phyloP scores from a whole-genome alignment of 73 alveolate genomes.

The Paramecium tetraurelia region DNA sequence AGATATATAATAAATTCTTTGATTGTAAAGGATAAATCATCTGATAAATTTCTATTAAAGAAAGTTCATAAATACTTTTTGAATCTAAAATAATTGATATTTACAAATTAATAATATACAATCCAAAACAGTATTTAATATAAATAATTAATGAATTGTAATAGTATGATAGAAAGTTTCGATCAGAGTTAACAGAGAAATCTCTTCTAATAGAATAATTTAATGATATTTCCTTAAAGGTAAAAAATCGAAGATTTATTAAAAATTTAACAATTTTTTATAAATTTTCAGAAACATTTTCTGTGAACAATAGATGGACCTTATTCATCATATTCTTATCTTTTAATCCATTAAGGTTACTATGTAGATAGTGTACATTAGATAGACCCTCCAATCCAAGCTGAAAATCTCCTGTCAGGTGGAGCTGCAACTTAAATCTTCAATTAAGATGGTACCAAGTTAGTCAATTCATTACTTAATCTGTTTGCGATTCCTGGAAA shows the following conservation, averaged over 20 bases:
- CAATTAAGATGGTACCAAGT: slow-evolving; percentile 87
- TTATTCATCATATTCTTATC: slow-evolving; percentile 81
- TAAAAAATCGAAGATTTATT: background rate
- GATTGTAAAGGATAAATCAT: background rate
- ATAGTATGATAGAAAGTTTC: background rate
- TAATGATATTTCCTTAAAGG: background rate
- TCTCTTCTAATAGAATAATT: no score
- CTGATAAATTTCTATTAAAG: no score
- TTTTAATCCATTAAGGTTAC: slow-evolving; percentile 76
- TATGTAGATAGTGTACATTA: slow-evolving; percentile 91
- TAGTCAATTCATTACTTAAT: slow-evolving; percentile 87
- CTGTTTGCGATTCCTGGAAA: slow-evolving; percentile 96
- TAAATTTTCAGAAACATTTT: slow-evolving; percentile 67
- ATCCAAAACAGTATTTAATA: background rate
- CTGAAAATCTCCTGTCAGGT: slow-evolving; percentile 89
- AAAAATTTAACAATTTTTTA: background rate
- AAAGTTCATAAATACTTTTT: no score
- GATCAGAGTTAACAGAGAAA: no score
- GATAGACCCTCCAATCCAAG: slow-evolving; percentile 97
- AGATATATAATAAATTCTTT: background rate
- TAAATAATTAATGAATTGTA: no score
- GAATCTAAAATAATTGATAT: no score
- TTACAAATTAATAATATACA: no score
- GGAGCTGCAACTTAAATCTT: slow-evolving; percentile 85
- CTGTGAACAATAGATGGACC: slow-evolving; percentile 87